Evolutionary conservation across 495 filamentous ascomycete genomes (phyloP), one percentile per base, ranked within the genome.

Genomic region (Chaetomium fimeti): DNA sequence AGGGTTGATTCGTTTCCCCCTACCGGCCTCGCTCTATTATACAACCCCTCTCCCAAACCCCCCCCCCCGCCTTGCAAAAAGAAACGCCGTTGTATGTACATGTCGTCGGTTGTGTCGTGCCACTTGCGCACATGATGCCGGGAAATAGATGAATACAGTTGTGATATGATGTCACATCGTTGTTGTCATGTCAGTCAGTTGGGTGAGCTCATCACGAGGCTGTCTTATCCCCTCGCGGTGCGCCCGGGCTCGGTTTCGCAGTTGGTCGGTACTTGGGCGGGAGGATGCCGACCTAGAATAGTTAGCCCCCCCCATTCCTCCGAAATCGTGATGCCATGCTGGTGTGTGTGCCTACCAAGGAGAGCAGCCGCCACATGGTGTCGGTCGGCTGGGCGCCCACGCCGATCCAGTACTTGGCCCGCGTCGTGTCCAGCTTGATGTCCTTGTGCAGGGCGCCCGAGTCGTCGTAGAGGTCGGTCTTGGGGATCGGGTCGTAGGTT

Each of bases 381-480:
- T 97, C 91, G 67, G 87, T 92, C 29, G 94, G 93, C 77, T 98
- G 94, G 45, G 94, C 94, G 4, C 94, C 94, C 12, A 97, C 93
- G 74, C 94, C 94, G 16, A 98, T 80, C 94, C 94, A 98, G 78
- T 98, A 98, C 76, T 89, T 88, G 59, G 93, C 89, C 54, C 94
- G 82, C 58, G 83, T 76, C 1, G 81, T 82, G 79, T 98, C 94
- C 3, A 98, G 82, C 61, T 91, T 86, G 69, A 98, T 89, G 61
- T 98, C 93, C 76, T 98, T 98, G 75, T 85, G 87, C 64, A 87
- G 80, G 60, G 84, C 85, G 11, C 85, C 87, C 63, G 85, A 83
- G 67, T 84, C 83, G 56, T 87, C 85, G 65, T 86, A 84, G 1
- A 90, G 81, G 68, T 86, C 83, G 20, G 83, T 79, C 71, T 88